Conservation (phyloP, 169 alveolate genomes). For the Plasmodium inui region DNA sequence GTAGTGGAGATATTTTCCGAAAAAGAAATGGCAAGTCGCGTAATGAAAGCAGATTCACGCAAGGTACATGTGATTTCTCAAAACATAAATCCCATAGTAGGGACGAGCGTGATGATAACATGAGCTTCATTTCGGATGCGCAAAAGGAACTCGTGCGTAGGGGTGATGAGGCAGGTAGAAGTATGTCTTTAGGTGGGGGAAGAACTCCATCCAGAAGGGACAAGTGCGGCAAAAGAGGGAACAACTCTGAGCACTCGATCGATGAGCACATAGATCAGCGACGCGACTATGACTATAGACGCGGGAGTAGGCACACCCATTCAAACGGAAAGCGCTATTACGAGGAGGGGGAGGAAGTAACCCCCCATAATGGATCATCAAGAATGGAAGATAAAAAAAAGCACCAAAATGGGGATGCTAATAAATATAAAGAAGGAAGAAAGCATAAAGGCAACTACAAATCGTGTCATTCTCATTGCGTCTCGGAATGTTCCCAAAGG, state of each 20-base stretch:
- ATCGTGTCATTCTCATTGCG: background rate
- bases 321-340: background rate
- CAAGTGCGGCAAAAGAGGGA: background rate
- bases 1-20: background rate
- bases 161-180: background rate
- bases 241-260: background rate
- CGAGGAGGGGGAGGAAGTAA: background rate
- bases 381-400: background rate
- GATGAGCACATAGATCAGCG: background rate
- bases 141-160: background rate
- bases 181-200: background rate
- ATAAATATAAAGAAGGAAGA: background rate
- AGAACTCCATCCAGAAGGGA: background rate
- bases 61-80: background rate
- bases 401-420: background rate
- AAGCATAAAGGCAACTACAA: background rate
- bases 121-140: background rate
- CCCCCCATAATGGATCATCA: background rate
- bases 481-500: background rate
- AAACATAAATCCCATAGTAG: background rate
- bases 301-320: background rate
- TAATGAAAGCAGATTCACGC: background rate
- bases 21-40: background rate
- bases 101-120: background rate
- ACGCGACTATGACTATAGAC: background rate